Conservation (phyloP, 306 rosid genomes). For the Inga oerstediana region DNA sequence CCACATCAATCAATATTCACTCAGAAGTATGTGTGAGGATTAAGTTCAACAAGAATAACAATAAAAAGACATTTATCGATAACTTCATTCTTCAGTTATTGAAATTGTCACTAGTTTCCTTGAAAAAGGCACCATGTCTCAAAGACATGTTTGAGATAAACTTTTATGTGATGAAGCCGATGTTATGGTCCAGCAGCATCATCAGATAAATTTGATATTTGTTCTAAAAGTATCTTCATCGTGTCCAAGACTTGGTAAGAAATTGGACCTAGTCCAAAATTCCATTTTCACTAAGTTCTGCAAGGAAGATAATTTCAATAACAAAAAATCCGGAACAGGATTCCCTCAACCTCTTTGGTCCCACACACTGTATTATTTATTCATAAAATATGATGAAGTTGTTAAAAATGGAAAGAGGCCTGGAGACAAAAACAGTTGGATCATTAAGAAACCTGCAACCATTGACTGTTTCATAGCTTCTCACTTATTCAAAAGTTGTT, state of each 20-base stretch:
- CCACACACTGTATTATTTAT: neutral
- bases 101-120: constrained; percentile 21
- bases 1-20: neutral
- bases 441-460: constrained; percentile 23
- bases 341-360: neutral
- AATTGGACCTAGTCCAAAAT: constrained; percentile 34
- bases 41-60: neutral
- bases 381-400: constrained; percentile 28
- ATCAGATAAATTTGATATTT: neutral
- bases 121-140: constrained; percentile 20
- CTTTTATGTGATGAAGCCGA: constrained; percentile 28
- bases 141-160: constrained; percentile 9
- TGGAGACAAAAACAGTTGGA: constrained; percentile 28
- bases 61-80: neutral
- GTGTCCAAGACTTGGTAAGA: constrained; percentile 47
- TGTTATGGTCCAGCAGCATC: neutral
- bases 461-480: constrained; percentile 46
- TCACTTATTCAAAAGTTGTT: neutral
- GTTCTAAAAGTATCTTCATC: constrained; percentile 16
- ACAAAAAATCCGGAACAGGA: constrained; percentile 24
- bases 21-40: neutral
- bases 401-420: constrained; percentile 34
- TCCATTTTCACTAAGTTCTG: constrained; percentile 28
- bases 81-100: constrained; percentile 19
- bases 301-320: constrained; percentile 21